Evolutionary conservation across 225 moss, liverwort and hornwort species (phyloP), one percentile per base, ranked within the genome.

Genomic region (Asterella californica): DNA sequence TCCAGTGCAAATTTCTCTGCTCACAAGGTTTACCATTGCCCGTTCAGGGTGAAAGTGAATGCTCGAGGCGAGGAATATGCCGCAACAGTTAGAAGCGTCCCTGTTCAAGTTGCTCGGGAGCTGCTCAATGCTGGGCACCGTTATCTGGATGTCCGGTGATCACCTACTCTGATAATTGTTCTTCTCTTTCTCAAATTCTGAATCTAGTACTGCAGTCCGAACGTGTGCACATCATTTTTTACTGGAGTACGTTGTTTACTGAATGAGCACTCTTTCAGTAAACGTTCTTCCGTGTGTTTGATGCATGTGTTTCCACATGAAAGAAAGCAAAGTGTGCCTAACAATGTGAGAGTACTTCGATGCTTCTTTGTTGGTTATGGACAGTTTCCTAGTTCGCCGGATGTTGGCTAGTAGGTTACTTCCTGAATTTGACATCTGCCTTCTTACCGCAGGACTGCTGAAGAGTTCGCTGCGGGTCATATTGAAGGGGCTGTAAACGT

Each of bases 21-120:
- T 68, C 62, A 77, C 61, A 15, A 30, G 3, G 2, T 37, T 45
- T 3, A 45, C n/a, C 57, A 52, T 37, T 36, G 10, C 42, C 33
- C 10, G 27, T 33, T 30, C 78, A 96, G 96, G 81, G 84, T 96
- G 77, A 88, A 86, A 79, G 90, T 90, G 6, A 76, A 76, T 76
- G 78, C 92, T 10, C 82, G 86, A 65, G 86, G 79, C 52, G 85
- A 85, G 24, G 92, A 92, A 60, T 80, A 84, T 76, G 79, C 84
- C 65, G 78, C 83, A 0, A 83, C 90, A 25, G 80, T 99, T 27
- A 80, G 94, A 83, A 99, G 93, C 77, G 97, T 99, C 70, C 92
- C 97, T n/a, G 94, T 92, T 83, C 97, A 99, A 85, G 97, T 94
- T 83, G 97, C 97, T 11, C 94, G 93, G 81, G 97, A 99, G 83